A percentile compares a stretch with the other conserved stretches of the same genome.
phyloP scores from a whole-genome alignment of 176 grass and related monocot genomes.

The Bromus sterilis region DNA sequence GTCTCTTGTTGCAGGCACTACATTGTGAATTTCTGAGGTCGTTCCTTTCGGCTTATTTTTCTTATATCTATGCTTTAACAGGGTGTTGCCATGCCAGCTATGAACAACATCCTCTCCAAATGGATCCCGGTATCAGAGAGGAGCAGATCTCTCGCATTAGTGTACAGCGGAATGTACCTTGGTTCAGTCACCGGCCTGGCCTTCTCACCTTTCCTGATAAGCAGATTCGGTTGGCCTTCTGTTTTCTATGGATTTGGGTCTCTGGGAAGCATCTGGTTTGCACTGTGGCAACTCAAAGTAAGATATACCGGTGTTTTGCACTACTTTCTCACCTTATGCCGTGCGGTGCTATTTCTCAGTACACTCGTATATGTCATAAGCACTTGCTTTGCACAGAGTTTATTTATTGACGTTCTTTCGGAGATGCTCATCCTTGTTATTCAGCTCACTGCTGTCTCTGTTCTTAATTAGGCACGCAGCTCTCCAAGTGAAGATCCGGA shows the following conservation, averaged over 20 bases:
- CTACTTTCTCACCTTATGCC: background rate
- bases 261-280: slow-evolving; percentile 84
- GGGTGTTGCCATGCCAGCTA: slow-evolving; percentile 97
- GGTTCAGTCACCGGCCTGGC: slow-evolving; percentile 89
- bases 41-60: background rate
- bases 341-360: background rate
- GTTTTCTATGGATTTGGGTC: slow-evolving; percentile 95
- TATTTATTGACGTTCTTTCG: background rate
- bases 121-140: slow-evolving; percentile 97
- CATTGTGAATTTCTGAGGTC: background rate
- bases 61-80: slow-evolving; percentile 32
- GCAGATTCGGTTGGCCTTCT: slow-evolving; percentile 91
- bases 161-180: slow-evolving; percentile 99
- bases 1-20: background rate
- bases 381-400: background rate
- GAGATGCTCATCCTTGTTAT: background rate
- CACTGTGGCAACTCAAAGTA: slow-evolving; percentile 80
- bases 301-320: background rate
- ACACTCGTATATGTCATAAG: background rate
- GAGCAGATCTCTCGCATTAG: slow-evolving; percentile 88
- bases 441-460: background rate
- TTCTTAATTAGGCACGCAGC: slow-evolving; percentile 69
- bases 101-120: slow-evolving; percentile 97
- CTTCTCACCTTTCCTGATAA: slow-evolving; percentile 86
- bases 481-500: slow-evolving; percentile 71